Conservation (phyloP, 2,329 filamentous ascomycete species). For the Monilinia fructigena region DNA sequence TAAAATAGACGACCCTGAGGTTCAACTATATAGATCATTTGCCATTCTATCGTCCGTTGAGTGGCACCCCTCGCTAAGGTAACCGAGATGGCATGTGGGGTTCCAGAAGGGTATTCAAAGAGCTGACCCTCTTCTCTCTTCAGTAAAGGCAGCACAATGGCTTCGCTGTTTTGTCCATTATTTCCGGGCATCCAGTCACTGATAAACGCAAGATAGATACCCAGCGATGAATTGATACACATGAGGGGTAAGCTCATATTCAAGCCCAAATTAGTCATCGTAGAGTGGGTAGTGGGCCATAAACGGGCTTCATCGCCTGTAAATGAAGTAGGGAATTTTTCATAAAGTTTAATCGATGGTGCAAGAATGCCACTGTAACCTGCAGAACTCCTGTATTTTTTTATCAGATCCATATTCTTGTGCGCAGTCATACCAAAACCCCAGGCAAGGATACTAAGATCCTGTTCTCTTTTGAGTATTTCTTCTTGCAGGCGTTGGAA, state of each 20-base stretch:
- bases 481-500: constrained; percentile 15
- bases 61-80: neutral
- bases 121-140: neutral
- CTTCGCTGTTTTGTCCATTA: neutral
- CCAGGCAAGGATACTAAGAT: constrained; percentile 20
- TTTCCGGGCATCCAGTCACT: neutral
- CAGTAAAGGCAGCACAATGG: neutral
- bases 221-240: constrained; percentile 1
- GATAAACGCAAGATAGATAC: constrained; percentile 5
- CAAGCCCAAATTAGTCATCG: constrained; percentile 6
- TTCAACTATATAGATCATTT: neutral
- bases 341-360: neutral
- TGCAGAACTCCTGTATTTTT: neutral
- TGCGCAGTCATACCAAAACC: constrained; percentile 3
- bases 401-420: neutral
- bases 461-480: constrained; percentile 7
- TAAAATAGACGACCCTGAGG: neutral
- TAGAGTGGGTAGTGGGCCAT: neutral
- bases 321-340: neutral
- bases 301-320: neutral
- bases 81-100: neutral
- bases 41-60: neutral
- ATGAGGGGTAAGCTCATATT: neutral
- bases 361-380: neutral
- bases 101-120: neutral